phyloP scores from a whole-genome alignment of 345 rosid genomes.

The Aquilaria sinensis region DNA sequence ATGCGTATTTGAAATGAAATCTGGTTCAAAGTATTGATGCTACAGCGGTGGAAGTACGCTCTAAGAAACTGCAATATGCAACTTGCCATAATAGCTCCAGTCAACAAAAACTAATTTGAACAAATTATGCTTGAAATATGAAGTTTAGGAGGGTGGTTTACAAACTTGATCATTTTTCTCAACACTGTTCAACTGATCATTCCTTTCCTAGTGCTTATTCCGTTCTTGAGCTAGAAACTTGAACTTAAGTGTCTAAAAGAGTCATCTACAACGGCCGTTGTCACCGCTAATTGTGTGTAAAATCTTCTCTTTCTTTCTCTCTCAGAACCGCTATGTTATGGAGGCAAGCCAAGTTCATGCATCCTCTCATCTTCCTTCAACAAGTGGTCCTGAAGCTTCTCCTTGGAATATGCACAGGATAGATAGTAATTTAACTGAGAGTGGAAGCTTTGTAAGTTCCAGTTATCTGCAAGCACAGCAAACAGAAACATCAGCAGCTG shows the following conservation, averaged over 20 bases:
- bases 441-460: constrained; percentile 42
- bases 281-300: too few species aligned
- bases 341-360: constrained; percentile 61
- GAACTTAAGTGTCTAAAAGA: too few species aligned
- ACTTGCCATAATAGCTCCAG: neutral
- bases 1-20: neutral
- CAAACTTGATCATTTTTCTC: neutral
- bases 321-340: constrained; percentile 52
- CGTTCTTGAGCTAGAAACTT: too few species aligned
- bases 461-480: constrained; percentile 52
- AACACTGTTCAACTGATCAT: too few species aligned
- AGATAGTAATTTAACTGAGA: constrained; percentile 46
- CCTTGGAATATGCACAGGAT: constrained; percentile 55
- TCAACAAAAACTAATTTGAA: constrained; percentile 2
- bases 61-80: too few species aligned
- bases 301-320: neutral
- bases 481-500: constrained; percentile 30
- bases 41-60: too few species aligned
- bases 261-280: too few species aligned
- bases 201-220: too few species aligned
- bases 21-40: neutral
- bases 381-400: constrained; percentile 33
- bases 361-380: constrained; percentile 40
- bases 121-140: constrained; percentile 1
- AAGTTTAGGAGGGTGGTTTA: neutral